Base-by-base conservation (phyloP, 495 filamentous ascomycete species). In the Penicillium daleae region DNA sequence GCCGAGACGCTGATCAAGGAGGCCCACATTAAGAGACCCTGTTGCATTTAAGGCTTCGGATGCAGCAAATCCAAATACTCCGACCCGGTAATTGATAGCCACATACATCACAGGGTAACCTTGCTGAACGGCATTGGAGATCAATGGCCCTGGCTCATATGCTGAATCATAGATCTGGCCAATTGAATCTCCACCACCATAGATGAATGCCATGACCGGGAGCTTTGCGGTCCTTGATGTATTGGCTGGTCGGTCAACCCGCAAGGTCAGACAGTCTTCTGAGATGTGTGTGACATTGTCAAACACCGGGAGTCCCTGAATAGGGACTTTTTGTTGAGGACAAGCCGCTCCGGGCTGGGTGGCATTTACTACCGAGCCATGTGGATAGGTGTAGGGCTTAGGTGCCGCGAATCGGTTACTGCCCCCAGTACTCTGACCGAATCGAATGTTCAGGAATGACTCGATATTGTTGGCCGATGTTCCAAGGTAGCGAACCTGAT, bases 141-240 rank as follows among this genome's bases (percentile, higher is more conserved):
- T 53, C 39, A 65, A 42, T 19, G 13, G 32, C 21, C 51, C 37
- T 17, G 63, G 63, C 19, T 61, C 58, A 15, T 65, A 65, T 46
- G 54, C 48, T 6, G 58, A 21, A 40, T 65, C 63, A 27, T 65
- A 65, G 13, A 65, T 61, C 35, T 65, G 63, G 19, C 63, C 63
- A 22, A 65, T 57, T 12, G 58, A 48, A 31, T 65, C 58, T 35
- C 63, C 59, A 13, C 63, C 63, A 6, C 63, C 63, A 19, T 65
- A 65, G 29, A 65, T 65, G 26, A 48, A 65, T 15, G 44, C 63
- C 63, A 65, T 65, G 21, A 65, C 63, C 7, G 63, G 63, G 9
- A 65, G 48, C 29, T 61, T 65, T 1, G 54, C 42, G 15, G 37
- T 48, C 13, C 39, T 58, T 24, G 53, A 46, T 55, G 46, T 58